Conservation (phyloP, 352 stramenopile genomes). For the Phytophthora idaei region DNA sequence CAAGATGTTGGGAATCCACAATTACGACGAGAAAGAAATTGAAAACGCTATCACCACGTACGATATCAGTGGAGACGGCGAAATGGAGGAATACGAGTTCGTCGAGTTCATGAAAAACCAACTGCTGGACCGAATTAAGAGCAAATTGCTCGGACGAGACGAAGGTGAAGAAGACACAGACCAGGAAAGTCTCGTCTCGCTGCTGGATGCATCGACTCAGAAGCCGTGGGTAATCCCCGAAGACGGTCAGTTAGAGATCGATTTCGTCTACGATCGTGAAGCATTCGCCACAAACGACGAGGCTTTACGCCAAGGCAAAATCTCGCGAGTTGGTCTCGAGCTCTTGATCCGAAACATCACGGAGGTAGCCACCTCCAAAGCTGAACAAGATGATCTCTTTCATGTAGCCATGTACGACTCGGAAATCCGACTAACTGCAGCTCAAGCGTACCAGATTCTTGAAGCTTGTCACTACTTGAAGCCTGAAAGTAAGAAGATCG, state of each 20-base stretch:
- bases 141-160: constrained; percentile 41
- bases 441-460: constrained; percentile 82
- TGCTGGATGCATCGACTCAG: constrained; percentile 64
- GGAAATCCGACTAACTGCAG: constrained; percentile 78
- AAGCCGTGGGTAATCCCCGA: constrained; percentile 72
- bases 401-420: constrained; percentile 78
- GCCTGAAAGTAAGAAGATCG: constrained; percentile 55
- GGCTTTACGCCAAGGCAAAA: constrained; percentile 55
- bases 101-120: constrained; percentile 79
- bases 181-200: constrained; percentile 25
- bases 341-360: constrained; percentile 80
- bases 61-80: constrained; percentile 76
- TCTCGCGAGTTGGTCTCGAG: constrained; percentile 69
- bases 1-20: constrained; percentile 64
- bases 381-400: constrained; percentile 81
- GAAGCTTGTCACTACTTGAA: constrained; percentile 76
- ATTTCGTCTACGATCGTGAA: constrained; percentile 84
- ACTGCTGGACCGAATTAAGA: constrained; percentile 66
- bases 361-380: constrained; percentile 50
- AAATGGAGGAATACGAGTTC: constrained; percentile 87
- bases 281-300: constrained; percentile 65
- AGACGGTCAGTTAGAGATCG: constrained; percentile 64
- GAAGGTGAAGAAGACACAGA: constrained; percentile 6
- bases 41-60: constrained; percentile 65
- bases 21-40: constrained; percentile 73